Base-by-base conservation (phyloP, 345 rosid genomes). In the Xanthoceras sorbifolium region DNA sequence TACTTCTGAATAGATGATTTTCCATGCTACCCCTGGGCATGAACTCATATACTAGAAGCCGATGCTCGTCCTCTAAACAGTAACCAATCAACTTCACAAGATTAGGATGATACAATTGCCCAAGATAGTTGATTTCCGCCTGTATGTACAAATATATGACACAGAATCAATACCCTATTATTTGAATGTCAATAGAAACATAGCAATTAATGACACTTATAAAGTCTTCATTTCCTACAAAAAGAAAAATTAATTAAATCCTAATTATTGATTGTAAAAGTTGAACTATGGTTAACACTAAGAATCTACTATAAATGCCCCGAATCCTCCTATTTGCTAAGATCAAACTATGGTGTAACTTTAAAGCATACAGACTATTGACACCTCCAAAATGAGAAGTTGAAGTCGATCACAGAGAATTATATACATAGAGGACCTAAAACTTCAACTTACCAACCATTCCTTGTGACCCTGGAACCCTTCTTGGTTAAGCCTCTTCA, bases 391-490 rank as follows among this genome's bases (percentile, higher is more conserved):
- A 32, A 4, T 29, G 7, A 46, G 29, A 31, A 28, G 85, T 73
- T 42, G 32, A 76, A 54, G 64, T 12, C 6, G 25, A 25, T 23
- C 40, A 59, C 38, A 26, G 59, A 40, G 12, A 32, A 64, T 2
- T 64, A 64, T 20, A 9, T n/a, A 72, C 38, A 29, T 44, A 38
- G 31, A 75, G 50, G 23, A 67, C 63, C 52, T 29, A 28, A 28
- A 69, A 36, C 4, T 9, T 44, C 44, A 31, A 87, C 90, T 84
- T 77, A 95, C 98, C 91, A 94, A 82, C 99, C 99, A 97, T 84
- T 97, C 99, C 79, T 81, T 94, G 86, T 97, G 97, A 68, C 99
- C 98, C 80, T 97, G 99, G 64, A 83, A 85, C n/a, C 98, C 85
- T 48, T 91, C 99, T 75, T 84, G 91, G 87, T 94, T 97, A 25